Evolutionary conservation across 257 asterid genomes (phyloP).

Genomic region (Jaltomata sinuosa): DNA sequence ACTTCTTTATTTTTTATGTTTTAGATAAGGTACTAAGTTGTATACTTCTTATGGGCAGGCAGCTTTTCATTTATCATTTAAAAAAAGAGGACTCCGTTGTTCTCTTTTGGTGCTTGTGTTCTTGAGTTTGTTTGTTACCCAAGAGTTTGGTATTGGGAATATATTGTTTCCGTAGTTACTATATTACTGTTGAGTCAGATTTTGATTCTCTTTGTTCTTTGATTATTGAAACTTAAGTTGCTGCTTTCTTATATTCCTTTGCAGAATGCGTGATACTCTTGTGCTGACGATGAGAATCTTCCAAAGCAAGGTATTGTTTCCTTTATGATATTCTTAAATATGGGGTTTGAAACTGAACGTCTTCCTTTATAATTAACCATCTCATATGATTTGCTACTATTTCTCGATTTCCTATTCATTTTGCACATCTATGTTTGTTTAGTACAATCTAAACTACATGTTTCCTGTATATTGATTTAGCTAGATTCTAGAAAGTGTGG

Average conservation of each 20-base stretch:
- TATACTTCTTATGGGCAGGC: not conserved
- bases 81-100: not conserved
- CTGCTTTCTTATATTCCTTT: slow-evolving; percentile 12
- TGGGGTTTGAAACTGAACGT: not conserved
- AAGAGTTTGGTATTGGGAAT: not conserved
- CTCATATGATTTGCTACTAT: not conserved
- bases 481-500: not conserved
- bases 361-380: not conserved
- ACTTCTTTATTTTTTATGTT: not conserved
- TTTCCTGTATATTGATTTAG: not conserved
- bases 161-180: not conserved
- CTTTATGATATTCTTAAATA: not conserved
- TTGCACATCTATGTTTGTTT: not conserved
- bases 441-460: not conserved
- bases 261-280: slow-evolving; percentile 74
- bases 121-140: not conserved
- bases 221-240: not conserved
- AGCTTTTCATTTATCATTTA: not conserved
- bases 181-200: not conserved
- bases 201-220: not conserved
- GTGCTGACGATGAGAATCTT: slow-evolving; percentile 85
- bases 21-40: not conserved
- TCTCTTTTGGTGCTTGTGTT: not conserved
- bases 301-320: slow-evolving; percentile 70
- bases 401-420: not conserved